phyloP scores from a whole-genome alignment of 495 filamentous ascomycete species.

The Tetracladium marchalianum region DNA sequence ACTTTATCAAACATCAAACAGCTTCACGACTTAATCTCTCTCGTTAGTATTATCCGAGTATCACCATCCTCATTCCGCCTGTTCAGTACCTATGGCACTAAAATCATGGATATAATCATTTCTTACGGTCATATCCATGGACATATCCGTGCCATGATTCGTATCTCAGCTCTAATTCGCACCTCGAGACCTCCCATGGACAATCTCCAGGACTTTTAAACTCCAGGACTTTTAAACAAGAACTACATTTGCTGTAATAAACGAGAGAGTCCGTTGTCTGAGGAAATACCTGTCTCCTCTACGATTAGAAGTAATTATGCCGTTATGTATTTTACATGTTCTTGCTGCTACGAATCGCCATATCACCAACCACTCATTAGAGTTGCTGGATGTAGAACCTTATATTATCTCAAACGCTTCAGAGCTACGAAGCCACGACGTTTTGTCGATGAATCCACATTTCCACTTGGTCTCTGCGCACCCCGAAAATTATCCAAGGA shows the following conservation, averaged over 20 bases:
- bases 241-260: too few relatives aligned
- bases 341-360: constrained; percentile 1
- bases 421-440: neutral
- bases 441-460: too few relatives aligned
- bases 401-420: constrained; percentile 1
- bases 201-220: too few relatives aligned
- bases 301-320: neutral
- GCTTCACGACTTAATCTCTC: constrained; percentile 6
- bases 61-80: constrained; percentile 5
- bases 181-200: too few relatives aligned
- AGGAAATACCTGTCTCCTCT: too few relatives aligned
- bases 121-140: constrained; percentile 1
- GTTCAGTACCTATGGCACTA: neutral
- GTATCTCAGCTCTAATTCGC: constrained; percentile 1
- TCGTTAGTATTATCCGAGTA: constrained; percentile 3
- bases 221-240: too few relatives aligned
- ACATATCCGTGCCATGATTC: constrained; percentile 1
- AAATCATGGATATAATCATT: neutral
- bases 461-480: neutral
- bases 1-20: neutral
- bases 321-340: neutral
- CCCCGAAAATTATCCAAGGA: neutral
- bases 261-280: too few relatives aligned
- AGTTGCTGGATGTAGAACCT: neutral
- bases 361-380: neutral